A percentile compares a stretch with the other conserved stretches of the same genome.
phyloP scores from a whole-genome alignment of 139 green algal genomes.

The Ettlia oleoabundans region DNA sequence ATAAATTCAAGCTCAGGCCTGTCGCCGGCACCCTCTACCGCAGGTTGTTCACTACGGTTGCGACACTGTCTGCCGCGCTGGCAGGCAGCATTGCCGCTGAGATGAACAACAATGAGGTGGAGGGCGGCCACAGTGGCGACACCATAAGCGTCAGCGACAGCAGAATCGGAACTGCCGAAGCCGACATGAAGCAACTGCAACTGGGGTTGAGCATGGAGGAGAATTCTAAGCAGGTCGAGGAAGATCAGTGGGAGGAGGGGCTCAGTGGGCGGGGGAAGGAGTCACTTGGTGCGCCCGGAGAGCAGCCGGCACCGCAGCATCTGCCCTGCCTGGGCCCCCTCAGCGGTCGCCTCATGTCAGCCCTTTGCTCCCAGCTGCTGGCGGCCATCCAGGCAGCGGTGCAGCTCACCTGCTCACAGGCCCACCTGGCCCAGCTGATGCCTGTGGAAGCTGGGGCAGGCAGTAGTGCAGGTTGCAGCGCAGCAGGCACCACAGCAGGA shows the following conservation, averaged over 20 bases:
- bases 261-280: not conserved
- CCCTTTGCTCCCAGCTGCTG: slow-evolving; percentile 6
- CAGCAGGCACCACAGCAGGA: too few species aligned
- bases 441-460: not conserved
- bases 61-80: not conserved
- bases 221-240: not conserved
- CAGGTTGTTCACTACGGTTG: slow-evolving; percentile 18
- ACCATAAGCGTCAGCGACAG: not conserved
- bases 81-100: not conserved
- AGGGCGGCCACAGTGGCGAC: not conserved
- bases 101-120: not conserved
- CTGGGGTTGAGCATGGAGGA: too few species aligned
- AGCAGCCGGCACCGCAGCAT: not conserved
- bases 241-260: not conserved
- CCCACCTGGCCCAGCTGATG: not conserved
- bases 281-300: not conserved
- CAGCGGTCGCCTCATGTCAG: not conserved
- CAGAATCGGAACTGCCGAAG: not conserved
- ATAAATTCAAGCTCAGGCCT: too few species aligned
- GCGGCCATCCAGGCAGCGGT: not conserved
- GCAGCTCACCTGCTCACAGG: not conserved
- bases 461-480: not conserved
- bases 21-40: not conserved
- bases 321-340: slow-evolving; percentile 24
- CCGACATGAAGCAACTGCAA: too few species aligned